Conservation (phyloP, 148 eudicot genomes). For the Pharnaceum exiguum region DNA sequence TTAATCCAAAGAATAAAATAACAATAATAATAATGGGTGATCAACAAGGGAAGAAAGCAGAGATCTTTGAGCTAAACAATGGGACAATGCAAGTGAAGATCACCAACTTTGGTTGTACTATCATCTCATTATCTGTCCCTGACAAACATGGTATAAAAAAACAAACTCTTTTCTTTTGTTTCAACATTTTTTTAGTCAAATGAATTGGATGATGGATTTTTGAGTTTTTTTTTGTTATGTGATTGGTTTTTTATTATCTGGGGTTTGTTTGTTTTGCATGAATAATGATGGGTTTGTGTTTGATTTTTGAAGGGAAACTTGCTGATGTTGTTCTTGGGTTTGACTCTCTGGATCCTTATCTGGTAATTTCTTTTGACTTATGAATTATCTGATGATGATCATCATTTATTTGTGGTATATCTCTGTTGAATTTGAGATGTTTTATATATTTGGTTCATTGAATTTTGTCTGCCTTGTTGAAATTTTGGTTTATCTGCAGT, state of each 20-base stretch:
- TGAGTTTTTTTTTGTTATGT: background rate
- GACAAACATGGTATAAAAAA: slow-evolving; percentile 56
- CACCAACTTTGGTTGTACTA: slow-evolving; percentile 85
- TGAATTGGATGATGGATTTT: background rate
- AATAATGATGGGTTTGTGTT: slow-evolving; percentile 19
- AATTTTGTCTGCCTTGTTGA: too few species aligned
- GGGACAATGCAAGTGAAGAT: slow-evolving; percentile 65
- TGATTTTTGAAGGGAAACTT: slow-evolving; percentile 58
- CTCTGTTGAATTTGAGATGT: too few species aligned
- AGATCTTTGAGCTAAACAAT: slow-evolving; percentile 82
- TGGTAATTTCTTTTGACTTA: slow-evolving; percentile 46
- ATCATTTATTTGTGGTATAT: too few species aligned
- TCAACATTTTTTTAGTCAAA: background rate
- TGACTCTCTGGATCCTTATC: slow-evolving; percentile 81
- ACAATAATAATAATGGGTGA: slow-evolving; percentile 61
- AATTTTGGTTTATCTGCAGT: too few species aligned
- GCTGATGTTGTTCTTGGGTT: slow-evolving; percentile 98
- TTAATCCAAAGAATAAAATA: too few species aligned
- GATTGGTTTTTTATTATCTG: background rate
- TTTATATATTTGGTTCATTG: too few species aligned
- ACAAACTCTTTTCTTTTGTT: background rate
- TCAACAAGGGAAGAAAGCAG: slow-evolving; percentile 39
- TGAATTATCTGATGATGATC: too few species aligned
- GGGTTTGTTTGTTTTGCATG: slow-evolving; percentile 2
- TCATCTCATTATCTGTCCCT: slow-evolving; percentile 75